Evolutionary conservation across 768 basidiomycete species (phyloP).

Genomic region (Collybia nuda): DNA sequence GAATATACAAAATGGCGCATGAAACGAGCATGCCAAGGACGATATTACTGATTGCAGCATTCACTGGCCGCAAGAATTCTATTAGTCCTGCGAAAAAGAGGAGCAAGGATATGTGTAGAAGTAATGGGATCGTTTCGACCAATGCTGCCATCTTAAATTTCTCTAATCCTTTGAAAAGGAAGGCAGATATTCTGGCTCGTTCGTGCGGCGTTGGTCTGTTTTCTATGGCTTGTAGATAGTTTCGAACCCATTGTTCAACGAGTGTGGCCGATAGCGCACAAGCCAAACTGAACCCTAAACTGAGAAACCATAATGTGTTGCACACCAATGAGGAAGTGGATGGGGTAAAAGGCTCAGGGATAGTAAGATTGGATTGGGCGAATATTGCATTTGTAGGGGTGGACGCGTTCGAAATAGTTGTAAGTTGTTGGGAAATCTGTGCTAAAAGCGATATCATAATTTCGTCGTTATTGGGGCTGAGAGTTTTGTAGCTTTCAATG

Average conservation of each 20-base stretch:
- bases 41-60: constrained; percentile 28
- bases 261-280: constrained; percentile 44
- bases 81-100: constrained; percentile 51
- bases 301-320: constrained; percentile 47
- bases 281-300: constrained; percentile 39
- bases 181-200: constrained; percentile 40
- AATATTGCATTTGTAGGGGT: constrained; percentile 1
- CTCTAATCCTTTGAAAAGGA: constrained; percentile 36
- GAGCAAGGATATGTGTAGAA: constrained; percentile 48
- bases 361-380: not conserved
- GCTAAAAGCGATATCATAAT: constrained; percentile 25
- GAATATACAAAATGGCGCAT: constrained; percentile 27
- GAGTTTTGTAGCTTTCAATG: constrained; percentile 34
- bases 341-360: constrained; percentile 18
- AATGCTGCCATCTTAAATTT: constrained; percentile 36
- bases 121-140: constrained; percentile 40
- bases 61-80: constrained; percentile 39
- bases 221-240: constrained; percentile 34
- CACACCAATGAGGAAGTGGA: constrained; percentile 30
- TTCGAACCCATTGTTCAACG: constrained; percentile 48
- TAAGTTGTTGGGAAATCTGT: constrained; percentile 30
- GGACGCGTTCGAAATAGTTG: constrained; percentile 17
- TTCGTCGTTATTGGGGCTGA: constrained; percentile 26
- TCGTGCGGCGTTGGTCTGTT: constrained; percentile 32
- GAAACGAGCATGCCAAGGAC: constrained; percentile 26